Conservation (phyloP, 805 yeast genomes). For the Yueomyces sinensis region DNA sequence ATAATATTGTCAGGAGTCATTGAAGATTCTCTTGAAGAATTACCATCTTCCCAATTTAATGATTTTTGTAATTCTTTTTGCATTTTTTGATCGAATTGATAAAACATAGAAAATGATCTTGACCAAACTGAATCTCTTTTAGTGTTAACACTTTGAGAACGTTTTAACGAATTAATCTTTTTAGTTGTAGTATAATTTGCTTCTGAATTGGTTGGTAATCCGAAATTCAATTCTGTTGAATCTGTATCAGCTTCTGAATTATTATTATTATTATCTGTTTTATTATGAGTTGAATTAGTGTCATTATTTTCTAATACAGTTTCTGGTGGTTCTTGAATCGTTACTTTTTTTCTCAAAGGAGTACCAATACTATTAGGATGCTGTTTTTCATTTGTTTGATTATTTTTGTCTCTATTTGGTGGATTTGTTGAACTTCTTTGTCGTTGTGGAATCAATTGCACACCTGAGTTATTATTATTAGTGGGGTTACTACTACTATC, state of each 20-base stretch:
- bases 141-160: background rate
- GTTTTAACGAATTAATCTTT: background rate
- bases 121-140: constrained; percentile 27
- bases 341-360: background rate
- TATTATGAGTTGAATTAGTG: background rate
- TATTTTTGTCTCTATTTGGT: background rate
- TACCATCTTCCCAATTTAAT: constrained; percentile 22
- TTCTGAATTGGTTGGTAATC: background rate
- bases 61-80: constrained; percentile 53
- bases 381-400: background rate
- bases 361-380: no score
- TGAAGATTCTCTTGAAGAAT: background rate
- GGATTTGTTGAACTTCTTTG: no score
- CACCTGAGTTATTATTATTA: background rate
- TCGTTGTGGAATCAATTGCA: no score
- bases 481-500: background rate
- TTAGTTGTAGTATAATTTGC: background rate
- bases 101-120: constrained; percentile 47
- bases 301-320: no score
- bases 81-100: constrained; percentile 53
- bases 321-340: no score
- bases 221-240: no score
- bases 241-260: background rate
- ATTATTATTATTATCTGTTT: background rate
- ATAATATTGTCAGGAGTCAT: background rate